A percentile compares a stretch with the other conserved stretches of the same genome.
Conservation (phyloP, 23 red algal species). For the Gracilaria caudata region DNA sequence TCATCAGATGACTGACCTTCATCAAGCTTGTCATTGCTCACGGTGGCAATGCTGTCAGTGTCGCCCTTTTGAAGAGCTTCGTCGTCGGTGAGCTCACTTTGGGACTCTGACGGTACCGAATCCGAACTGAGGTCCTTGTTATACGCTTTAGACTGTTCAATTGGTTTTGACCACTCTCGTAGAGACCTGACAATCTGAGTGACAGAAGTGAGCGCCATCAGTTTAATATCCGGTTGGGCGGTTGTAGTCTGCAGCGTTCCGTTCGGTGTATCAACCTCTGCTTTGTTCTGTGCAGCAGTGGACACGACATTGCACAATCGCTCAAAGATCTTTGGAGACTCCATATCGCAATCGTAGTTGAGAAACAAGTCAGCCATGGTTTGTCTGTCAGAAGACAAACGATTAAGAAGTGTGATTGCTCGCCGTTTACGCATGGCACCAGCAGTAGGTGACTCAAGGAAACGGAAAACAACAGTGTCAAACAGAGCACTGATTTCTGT, state of each 20-base stretch:
- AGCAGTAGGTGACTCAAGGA: conserved; percentile 83
- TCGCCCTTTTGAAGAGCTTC: conserved; percentile 6
- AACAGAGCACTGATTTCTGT: conserved; percentile 87
- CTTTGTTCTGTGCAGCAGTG: conserved; percentile 53
- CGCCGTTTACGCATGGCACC: conserved; percentile 59
- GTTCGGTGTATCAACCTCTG: conserved; percentile 9
- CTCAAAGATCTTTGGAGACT: conserved; percentile 91
- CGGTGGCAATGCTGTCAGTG: not conserved
- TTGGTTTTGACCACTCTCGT: conserved; percentile 69
- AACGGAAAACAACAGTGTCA: conserved; percentile 95
- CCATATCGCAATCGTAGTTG: conserved; percentile 98
- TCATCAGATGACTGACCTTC: not conserved
- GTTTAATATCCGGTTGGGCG: conserved; percentile 31
- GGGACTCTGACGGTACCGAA: not conserved
- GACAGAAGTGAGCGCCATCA: conserved; percentile 53
- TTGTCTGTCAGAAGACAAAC: conserved; percentile 75
- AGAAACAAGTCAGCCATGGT: conserved; percentile 91
- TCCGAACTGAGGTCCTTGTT: conserved; percentile 24
- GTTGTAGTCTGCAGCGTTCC: conserved; percentile 26
- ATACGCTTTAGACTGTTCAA: conserved; percentile 38
- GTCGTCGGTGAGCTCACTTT: conserved; percentile 13
- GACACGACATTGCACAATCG: conserved; percentile 76
- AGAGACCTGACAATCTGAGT: conserved; percentile 57
- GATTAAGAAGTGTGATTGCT: conserved; percentile 62
- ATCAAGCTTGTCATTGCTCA: conserved; percentile 6